Conservation (phyloP, 441 rosid genomes). For the Mallotus japonicus region DNA sequence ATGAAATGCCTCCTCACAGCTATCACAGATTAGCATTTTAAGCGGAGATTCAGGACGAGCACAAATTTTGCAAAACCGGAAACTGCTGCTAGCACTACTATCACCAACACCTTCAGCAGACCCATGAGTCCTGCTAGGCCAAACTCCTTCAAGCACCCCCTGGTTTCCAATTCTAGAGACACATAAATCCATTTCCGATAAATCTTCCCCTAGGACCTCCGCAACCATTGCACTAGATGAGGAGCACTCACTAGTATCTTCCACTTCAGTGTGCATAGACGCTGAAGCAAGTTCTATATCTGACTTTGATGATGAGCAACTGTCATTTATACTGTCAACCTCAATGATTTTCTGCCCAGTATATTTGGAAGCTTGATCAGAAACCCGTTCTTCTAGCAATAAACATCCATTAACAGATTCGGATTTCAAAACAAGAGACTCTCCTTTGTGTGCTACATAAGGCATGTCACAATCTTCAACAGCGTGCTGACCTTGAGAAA, state of each 20-base stretch:
- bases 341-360: slow-evolving; percentile 36
- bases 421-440: slow-evolving; percentile 20
- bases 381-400: slow-evolving; percentile 24
- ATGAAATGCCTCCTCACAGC: slow-evolving; percentile 86
- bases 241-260: slow-evolving; percentile 57
- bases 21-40: slow-evolving; percentile 81
- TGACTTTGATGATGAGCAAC: slow-evolving; percentile 66
- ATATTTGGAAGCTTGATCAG: slow-evolving; percentile 31
- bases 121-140: slow-evolving; percentile 23
- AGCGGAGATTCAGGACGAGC: slow-evolving; percentile 38
- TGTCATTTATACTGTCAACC: slow-evolving; percentile 60
- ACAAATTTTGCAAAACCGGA: slow-evolving; percentile 66
- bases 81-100: slow-evolving; percentile 32
- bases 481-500: slow-evolving; percentile 27
- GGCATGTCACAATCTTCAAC: slow-evolving; percentile 28
- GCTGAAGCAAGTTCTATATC: slow-evolving; percentile 50
- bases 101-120: slow-evolving; percentile 31
- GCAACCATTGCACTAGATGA: slow-evolving; percentile 51
- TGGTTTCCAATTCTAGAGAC: slow-evolving; percentile 36
- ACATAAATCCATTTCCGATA: slow-evolving; percentile 42
- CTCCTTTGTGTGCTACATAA: slow-evolving; percentile 22
- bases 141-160: slow-evolving; percentile 35
- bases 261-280: slow-evolving; percentile 44
- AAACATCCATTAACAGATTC: slow-evolving; percentile 30
- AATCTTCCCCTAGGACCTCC: slow-evolving; percentile 35